Conservation (phyloP, 768 basidiomycete genomes). For the Clathrus columnatus region DNA sequence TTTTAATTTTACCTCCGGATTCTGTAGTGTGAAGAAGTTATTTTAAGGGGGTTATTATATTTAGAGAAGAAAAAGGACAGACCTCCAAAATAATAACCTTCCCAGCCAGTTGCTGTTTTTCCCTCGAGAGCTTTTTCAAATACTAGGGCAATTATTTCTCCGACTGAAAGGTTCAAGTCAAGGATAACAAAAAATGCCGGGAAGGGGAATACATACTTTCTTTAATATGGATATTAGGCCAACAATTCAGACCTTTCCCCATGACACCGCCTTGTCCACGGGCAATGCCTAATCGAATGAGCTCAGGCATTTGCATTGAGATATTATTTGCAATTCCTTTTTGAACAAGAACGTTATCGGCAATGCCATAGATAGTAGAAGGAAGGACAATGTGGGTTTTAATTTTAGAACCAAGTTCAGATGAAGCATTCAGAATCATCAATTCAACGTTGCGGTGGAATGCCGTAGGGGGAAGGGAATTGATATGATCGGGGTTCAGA, state of each 20-base stretch:
- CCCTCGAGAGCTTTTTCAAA: constrained; percentile 31
- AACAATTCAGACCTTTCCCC: constrained; percentile 49
- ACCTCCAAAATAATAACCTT: constrained; percentile 46
- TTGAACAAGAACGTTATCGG: constrained; percentile 37
- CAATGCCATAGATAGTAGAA: constrained; percentile 52
- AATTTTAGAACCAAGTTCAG: constrained; percentile 31
- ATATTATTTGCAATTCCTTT: constrained; percentile 45
- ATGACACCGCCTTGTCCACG: constrained; percentile 45
- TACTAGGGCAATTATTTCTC: constrained; percentile 32
- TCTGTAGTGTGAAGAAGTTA: background rate
- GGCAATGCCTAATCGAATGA: constrained; percentile 18
- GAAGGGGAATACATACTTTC: constrained; percentile 14
- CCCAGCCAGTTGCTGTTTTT: constrained; percentile 28
- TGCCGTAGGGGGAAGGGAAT: constrained; percentile 34
- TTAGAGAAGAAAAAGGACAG: background rate
- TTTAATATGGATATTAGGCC: constrained; percentile 47
- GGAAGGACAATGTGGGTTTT: constrained; percentile 44
- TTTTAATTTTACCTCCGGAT: background rate
- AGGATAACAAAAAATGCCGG: background rate
- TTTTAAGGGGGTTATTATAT: background rate
- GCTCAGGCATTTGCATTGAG: constrained; percentile 20
- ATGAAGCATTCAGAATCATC: constrained; percentile 37
- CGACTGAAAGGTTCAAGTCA: background rate
- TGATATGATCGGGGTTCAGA: constrained; percentile 35
- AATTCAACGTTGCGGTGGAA: constrained; percentile 46